Conservation (phyloP, 1,284 basidiomycete species). For the Sporisorium exsertum region DNA sequence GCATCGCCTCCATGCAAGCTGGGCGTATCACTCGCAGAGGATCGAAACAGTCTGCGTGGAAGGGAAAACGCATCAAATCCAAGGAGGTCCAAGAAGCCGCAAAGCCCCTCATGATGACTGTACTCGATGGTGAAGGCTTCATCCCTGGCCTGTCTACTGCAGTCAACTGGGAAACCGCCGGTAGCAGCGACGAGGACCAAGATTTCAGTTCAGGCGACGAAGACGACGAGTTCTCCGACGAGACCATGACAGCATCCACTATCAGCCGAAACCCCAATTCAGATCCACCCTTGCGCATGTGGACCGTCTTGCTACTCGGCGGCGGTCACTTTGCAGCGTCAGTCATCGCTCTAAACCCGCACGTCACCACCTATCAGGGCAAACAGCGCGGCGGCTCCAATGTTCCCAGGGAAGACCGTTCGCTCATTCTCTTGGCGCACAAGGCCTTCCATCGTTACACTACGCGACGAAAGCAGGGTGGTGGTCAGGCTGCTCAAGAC, state of each 20-base stretch:
- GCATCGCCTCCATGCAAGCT: conserved; percentile 72
- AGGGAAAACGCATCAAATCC: conserved; percentile 59
- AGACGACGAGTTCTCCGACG: conserved; percentile 25
- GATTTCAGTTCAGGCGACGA: conserved; percentile 24
- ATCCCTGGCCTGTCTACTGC: conserved; percentile 39
- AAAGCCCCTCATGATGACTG: conserved; percentile 53
- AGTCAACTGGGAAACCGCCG: conserved; percentile 20
- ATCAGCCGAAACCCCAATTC: conserved; percentile 31
- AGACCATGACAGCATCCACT: conserved; percentile 22
- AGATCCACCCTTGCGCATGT: conserved; percentile 74
- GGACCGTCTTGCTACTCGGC: conserved; percentile 95
- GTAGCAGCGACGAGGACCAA: conserved; percentile 37
- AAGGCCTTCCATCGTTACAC: conserved; percentile 99
- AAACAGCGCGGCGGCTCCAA: conserved; percentile 26
- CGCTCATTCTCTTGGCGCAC: conserved; percentile 81
- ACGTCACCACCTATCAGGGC: conserved; percentile 40
- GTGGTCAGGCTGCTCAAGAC: conserved; percentile 91
- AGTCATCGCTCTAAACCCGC: conserved; percentile 75
- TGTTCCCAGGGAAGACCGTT: conserved; percentile 46
- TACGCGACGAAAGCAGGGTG: conserved; percentile 96
- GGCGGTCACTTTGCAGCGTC: conserved; percentile 97
- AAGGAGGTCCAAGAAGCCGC: conserved; percentile 60
- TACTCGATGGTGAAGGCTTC: conserved; percentile 59
- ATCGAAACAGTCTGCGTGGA: conserved; percentile 49
- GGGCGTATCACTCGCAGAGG: conserved; percentile 52